Conservation (phyloP, 495 filamentous ascomycete species). For the Penicillium desertorum region DNA sequence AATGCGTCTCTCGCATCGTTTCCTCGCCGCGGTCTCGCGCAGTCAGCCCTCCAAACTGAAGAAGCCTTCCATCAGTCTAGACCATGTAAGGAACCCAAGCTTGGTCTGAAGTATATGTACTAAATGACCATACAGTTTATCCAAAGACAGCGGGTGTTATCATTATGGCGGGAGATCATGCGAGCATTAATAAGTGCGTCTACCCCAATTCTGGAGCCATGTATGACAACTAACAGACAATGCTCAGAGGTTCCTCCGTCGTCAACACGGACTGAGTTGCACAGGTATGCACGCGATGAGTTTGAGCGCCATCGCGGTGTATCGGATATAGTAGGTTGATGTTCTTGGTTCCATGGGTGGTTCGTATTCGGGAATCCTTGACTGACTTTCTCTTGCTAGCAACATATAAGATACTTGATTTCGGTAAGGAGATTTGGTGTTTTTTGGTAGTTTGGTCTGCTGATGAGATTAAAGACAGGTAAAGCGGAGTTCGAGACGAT, state of each 20-base stretch:
- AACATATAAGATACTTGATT: slow-evolving; percentile 61
- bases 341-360: not conserved
- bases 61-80: slow-evolving; percentile 42
- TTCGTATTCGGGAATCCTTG: not conserved
- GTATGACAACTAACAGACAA: slow-evolving; percentile 2
- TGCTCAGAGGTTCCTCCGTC: slow-evolving; percentile 42
- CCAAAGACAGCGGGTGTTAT: slow-evolving; percentile 41
- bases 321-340: slow-evolving; percentile 61
- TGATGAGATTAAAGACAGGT: slow-evolving; percentile 39
- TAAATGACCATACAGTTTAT: slow-evolving; percentile 37
- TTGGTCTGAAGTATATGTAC: not conserved
- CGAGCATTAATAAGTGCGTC: slow-evolving; percentile 40
- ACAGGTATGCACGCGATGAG: slow-evolving; percentile 68
- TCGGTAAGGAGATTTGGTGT: slow-evolving; percentile 37
- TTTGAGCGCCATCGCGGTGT: slow-evolving; percentile 72
- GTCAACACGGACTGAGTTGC: slow-evolving; percentile 62
- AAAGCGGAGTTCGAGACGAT: slow-evolving; percentile 63
- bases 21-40: slow-evolving; percentile 36
- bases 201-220: not conserved
- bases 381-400: slow-evolving; percentile 27
- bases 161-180: slow-evolving; percentile 43
- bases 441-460: slow-evolving; percentile 6
- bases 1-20: slow-evolving; percentile 33
- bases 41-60: slow-evolving; percentile 35
- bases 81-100: slow-evolving; percentile 36